Evolutionary conservation across 2,329 filamentous ascomycete genomes (phyloP), one percentile per base, ranked within the genome.

Genomic region (Colletotrichum sp.): DNA sequence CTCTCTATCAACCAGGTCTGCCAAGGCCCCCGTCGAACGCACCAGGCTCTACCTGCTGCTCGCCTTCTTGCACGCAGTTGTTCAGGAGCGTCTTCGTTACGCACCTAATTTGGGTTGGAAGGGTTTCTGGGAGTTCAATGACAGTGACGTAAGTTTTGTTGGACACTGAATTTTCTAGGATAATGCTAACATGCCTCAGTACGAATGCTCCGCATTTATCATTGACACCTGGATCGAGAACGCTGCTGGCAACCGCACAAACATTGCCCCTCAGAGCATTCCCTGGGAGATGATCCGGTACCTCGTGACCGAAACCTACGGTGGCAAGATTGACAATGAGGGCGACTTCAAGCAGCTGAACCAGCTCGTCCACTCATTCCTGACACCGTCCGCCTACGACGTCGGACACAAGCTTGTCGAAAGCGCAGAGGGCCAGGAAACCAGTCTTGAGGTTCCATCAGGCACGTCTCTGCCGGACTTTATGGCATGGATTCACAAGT

Each of bases 51-150:
- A 99, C 82, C 90, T 99, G 64, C 89, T 99, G 65, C 90, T 99
- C 48, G 97, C 95, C 4, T 99, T 99, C 90, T 84, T 99, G 80
- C 97, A 99, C 83, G 98, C 97, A 8, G 96, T 99, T 48, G 93
- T 98, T 13, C 97, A 99, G 84, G 97, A 99, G 85, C 91, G 98
- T 80, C 89, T 99, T 77, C 94, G 97, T 77, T 99, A 99, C 84
- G 96, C 96, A 28, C 98, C 97, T 1, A 96, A 91, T 73, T 89
- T 99, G 71, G 97, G 97, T 76, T 99, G 97, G 97, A 98, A 98
- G 88, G 95, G 96, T 70, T 98, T 98, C 90, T 99, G 98, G 97
- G 98, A 99, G 86, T 99, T 99, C 85, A 99, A 99, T 83, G 98
- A 99, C 85, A 98, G 96, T 80, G 97, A 99, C 86, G 95, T 98